Conservation (phyloP, 495 filamentous ascomycete species). For the Podospora tetraspora region DNA sequence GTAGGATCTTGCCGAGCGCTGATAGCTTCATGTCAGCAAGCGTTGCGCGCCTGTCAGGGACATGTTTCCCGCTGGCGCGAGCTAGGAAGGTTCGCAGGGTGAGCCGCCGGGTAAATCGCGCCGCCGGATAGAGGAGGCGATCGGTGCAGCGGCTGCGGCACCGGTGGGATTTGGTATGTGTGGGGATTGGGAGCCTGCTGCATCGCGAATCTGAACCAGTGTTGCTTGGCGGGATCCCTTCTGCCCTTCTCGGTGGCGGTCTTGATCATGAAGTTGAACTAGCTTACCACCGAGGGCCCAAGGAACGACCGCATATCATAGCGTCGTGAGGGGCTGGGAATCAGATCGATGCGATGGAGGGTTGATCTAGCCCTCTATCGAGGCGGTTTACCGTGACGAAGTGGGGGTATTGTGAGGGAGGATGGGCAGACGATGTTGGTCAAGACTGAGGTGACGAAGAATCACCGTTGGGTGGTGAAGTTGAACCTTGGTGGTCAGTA, state of each 20-base stretch:
- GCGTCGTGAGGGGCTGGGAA: not conserved
- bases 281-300: not conserved
- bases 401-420: not conserved
- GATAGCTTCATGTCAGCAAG: not conserved
- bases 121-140: slow-evolving; percentile 14
- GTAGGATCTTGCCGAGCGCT: not conserved
- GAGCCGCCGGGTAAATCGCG: slow-evolving; percentile 28
- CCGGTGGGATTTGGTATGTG: not conserved
- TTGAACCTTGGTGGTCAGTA: not conserved
- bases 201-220: not conserved
- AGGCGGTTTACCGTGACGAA: not conserved
- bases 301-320: not conserved
- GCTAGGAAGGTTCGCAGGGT: slow-evolving; percentile 19
- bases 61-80: not conserved
- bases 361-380: no score
- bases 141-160: slow-evolving; percentile 9
- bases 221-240: not conserved
- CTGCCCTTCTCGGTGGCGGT: not conserved
- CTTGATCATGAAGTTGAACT: not conserved
- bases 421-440: not conserved
- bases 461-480: no score
- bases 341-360: not conserved
- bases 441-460: not conserved
- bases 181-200: not conserved
- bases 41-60: not conserved